A percentile compares a stretch with the other conserved stretches of the same genome.
These are phyloP conservation scores for Casuarina cunninghamiana DNA, from an alignment of 306 rosid genomes.

Conservation along the genomic window DNA sequence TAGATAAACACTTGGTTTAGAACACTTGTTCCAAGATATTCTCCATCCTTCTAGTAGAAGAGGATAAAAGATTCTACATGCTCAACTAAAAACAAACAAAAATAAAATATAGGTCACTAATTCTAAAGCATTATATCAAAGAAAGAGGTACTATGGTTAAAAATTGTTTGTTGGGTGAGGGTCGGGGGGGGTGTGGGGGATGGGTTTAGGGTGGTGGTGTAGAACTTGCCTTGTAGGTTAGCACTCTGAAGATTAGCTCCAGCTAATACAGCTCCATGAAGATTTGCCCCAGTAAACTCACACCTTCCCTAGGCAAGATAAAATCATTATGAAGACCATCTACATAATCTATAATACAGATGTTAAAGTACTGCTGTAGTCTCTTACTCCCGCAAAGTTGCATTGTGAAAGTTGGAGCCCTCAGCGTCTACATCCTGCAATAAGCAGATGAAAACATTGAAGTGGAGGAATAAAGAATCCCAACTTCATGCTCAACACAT, in stretches of 20 bases:
- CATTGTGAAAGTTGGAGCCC: slow-evolving; percentile 82
- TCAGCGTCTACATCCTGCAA: slow-evolving; percentile 89
- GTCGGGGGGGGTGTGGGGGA: too few relatives aligned
- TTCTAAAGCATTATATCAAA: neutral
- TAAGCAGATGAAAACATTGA: slow-evolving; percentile 15
- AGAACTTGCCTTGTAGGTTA: slow-evolving; percentile 74
- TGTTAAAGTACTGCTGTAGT: slow-evolving; percentile 21
- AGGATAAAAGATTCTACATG: neutral
- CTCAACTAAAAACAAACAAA: neutral
- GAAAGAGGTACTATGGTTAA: neutral
- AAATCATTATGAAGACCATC: slow-evolving; percentile 39
- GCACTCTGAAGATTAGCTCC: slow-evolving; percentile 92
- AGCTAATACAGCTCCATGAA: slow-evolving; percentile 85
- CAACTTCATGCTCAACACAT: slow-evolving; percentile 15
- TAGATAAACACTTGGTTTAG: neutral
- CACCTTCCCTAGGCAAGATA: slow-evolving; percentile 84
- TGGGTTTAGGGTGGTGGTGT: too few relatives aligned
- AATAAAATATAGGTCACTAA: neutral
- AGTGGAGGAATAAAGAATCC: slow-evolving; percentile 13
- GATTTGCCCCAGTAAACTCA: slow-evolving; percentile 96
- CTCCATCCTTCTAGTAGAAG: neutral
- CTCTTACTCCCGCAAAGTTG: slow-evolving; percentile 91
- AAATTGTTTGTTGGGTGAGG: neutral
- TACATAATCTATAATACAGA: slow-evolving; percentile 17
- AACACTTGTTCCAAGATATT: neutral